Evolutionary conservation across 176 grass and related monocot genomes (phyloP).

Genomic region (Cymbopogon citratus): DNA sequence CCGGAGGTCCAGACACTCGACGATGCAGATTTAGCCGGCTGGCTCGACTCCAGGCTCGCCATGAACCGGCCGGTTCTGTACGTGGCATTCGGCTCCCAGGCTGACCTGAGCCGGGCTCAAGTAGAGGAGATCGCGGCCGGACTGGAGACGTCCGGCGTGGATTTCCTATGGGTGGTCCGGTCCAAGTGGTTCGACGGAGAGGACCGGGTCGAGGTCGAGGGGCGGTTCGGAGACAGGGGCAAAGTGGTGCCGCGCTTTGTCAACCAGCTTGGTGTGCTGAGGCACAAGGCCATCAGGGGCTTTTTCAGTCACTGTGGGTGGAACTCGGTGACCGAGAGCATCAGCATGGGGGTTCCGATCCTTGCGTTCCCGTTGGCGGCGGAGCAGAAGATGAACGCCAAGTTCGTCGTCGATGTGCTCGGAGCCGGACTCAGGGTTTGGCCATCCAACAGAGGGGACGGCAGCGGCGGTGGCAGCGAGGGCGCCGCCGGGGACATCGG

Average conservation of each 20-base stretch:
- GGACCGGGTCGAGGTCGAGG: not conserved
- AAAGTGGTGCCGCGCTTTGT: slow-evolving; percentile 29
- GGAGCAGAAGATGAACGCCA: slow-evolving; percentile 49
- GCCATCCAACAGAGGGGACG: not conserved
- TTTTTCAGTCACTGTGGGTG: slow-evolving; percentile 57
- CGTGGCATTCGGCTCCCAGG: slow-evolving; percentile 53
- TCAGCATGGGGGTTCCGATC: slow-evolving; percentile 27
- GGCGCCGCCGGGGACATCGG: not conserved
- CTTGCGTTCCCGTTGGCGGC: slow-evolving; percentile 41
- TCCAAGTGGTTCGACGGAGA: not conserved
- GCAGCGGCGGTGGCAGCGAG: no score
- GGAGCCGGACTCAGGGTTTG: slow-evolving; percentile 33
- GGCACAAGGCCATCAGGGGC: slow-evolving; percentile 13
- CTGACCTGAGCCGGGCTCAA: slow-evolving; percentile 27
- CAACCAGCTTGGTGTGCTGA: slow-evolving; percentile 23
- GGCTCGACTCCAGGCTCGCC: slow-evolving; percentile 41
- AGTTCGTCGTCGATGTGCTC: slow-evolving; percentile 34
- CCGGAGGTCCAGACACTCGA: not conserved
- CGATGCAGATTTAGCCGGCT: not conserved
- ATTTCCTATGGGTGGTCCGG: slow-evolving; percentile 50
- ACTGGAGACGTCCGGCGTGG: slow-evolving; percentile 32
- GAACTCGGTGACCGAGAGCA: slow-evolving; percentile 54
- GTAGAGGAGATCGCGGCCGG: slow-evolving; percentile 33
- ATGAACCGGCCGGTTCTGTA: slow-evolving; percentile 44
- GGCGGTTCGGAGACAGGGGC: slow-evolving; percentile 21